phyloP scores from a whole-genome alignment of 2,329 filamentous ascomycete species.

The Calonectria hawksworthii region DNA sequence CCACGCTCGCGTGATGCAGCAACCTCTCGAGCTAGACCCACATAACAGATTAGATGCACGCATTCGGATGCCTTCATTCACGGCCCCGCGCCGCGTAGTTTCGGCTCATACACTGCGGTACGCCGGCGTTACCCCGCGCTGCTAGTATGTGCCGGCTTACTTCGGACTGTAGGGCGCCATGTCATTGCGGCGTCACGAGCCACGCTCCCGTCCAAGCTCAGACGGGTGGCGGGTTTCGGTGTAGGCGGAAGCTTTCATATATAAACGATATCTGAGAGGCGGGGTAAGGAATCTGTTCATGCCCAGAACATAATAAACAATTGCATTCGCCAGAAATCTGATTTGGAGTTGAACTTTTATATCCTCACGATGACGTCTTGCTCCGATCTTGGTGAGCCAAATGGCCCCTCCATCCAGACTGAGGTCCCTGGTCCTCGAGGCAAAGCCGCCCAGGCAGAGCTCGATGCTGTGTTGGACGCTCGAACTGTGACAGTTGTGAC shows the following conservation, averaged over 20 bases:
- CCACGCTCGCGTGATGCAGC: not conserved
- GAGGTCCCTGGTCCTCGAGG: slow-evolving; percentile 16
- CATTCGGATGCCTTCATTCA: not conserved
- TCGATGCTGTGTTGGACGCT: slow-evolving; percentile 8
- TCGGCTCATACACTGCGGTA: not conserved
- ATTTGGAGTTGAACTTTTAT: not conserved
- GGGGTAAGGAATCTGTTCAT: not conserved
- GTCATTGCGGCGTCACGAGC: not conserved
- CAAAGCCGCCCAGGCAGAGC: slow-evolving; percentile 1
- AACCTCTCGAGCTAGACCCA: not conserved
- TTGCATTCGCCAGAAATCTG: not conserved
- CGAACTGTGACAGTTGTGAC: slow-evolving; percentile 9
- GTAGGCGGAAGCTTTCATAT: not conserved
- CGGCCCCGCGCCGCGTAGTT: slow-evolving; percentile 9
- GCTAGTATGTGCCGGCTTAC: slow-evolving; percentile 4
- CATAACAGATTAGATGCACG: not conserved
- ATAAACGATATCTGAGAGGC: not conserved
- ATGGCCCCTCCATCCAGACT: slow-evolving; percentile 16
- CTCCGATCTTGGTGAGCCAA: slow-evolving; percentile 5
- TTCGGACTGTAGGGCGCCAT: slow-evolving; percentile 20
- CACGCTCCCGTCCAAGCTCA: not conserved
- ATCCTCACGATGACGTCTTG: slow-evolving; percentile 8
- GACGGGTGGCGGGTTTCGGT: not conserved
- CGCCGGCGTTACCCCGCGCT: slow-evolving; percentile 9
- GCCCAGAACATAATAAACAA: not conserved